Evolutionary conservation across 2,329 filamentous ascomycete species (phyloP), one percentile per base, ranked within the genome.

Genomic region (Madurella fahalii): DNA sequence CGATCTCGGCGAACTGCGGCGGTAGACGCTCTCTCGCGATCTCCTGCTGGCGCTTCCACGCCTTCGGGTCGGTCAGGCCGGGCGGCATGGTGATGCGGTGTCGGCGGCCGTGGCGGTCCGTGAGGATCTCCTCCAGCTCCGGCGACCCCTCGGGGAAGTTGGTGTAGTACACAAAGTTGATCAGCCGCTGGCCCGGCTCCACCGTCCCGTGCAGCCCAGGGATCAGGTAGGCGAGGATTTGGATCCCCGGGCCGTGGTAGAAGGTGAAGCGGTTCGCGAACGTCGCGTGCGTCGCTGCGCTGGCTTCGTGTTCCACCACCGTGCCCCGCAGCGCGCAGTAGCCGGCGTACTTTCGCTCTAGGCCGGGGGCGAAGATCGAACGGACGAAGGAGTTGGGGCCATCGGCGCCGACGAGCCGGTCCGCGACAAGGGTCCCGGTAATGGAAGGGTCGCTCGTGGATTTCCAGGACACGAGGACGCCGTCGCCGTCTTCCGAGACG

Each of bases 91-190:
- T 75, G 51, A 71, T 69, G 31, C 63, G 64, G 8, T 65, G 63
- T 0, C 67, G 62, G 2, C 63, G 55, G 31, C 70, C 69, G 37
- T 70, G 37, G 43, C 48, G 53, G 45, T 71, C 70, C 5, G 69
- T 72, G 58, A 72, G 65, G 40, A 72, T 67, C 44, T 68, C 64
- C 40, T 68, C 65, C 1, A 71, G 54, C 46, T 66, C 66, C 1
- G 59, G 8, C 0, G 68, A 71, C 2, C 63, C 65, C 42, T 64
- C 66, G n/a, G 69, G 63, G 50, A 71, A 70, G 51, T 75, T 74
- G 53, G 67, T 67, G 59, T 77, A 77, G 65, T 72, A 78, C 15
- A 77, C 74, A 62, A 71, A 76, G 58, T 76, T 78, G 49, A 76
- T 67, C 13, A 73, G 69, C 0, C 74, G 68, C 17, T 70, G 54